A percentile compares a stretch with the other conserved stretches of the same genome.
These are phyloP conservation scores for Penicillium sp. DNA, from an alignment of 2,329 filamentous ascomycete genomes.

Conservation along the genomic window DNA sequence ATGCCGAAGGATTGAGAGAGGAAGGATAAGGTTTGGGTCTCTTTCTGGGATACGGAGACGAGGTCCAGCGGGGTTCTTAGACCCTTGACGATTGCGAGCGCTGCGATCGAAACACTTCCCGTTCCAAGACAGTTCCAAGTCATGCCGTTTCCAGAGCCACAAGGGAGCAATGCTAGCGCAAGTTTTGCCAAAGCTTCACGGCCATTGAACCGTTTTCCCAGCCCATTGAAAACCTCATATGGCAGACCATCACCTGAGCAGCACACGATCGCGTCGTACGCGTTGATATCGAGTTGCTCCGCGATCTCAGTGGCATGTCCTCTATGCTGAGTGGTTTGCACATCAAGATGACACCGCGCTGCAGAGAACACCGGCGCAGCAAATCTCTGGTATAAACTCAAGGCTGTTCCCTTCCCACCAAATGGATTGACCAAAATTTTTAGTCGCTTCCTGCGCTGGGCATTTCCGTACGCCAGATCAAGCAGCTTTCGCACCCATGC, in stretches of 20 bases:
- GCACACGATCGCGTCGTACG: slow-evolving; percentile 77
- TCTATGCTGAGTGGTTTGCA: slow-evolving; percentile 62
- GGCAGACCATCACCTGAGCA: slow-evolving; percentile 89
- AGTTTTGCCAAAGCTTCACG: slow-evolving; percentile 66
- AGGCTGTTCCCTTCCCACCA: slow-evolving; percentile 72
- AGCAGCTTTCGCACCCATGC: slow-evolving; percentile 62
- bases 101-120: slow-evolving; percentile 65
- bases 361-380: slow-evolving; percentile 78
- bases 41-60: slow-evolving; percentile 77
- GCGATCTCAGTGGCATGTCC: slow-evolving; percentile 77
- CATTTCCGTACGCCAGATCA: slow-evolving; percentile 61
- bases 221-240: slow-evolving; percentile 90
- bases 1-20: slow-evolving; percentile 86
- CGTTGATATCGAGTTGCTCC: slow-evolving; percentile 67
- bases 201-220: slow-evolving; percentile 71
- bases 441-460: slow-evolving; percentile 66
- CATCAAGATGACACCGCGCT: slow-evolving; percentile 68
- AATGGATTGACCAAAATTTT: slow-evolving; percentile 90
- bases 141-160: slow-evolving; percentile 91
- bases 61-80: slow-evolving; percentile 78
- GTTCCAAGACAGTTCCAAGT: slow-evolving; percentile 84
- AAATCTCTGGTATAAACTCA: slow-evolving; percentile 65
- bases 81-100: slow-evolving; percentile 81
- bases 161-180: slow-evolving; percentile 81
- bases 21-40: slow-evolving; percentile 71